Evolutionary conservation across 768 basidiomycete species (phyloP), one percentile per base, ranked within the genome.

Genomic region (Hericium erinaceus): DNA sequence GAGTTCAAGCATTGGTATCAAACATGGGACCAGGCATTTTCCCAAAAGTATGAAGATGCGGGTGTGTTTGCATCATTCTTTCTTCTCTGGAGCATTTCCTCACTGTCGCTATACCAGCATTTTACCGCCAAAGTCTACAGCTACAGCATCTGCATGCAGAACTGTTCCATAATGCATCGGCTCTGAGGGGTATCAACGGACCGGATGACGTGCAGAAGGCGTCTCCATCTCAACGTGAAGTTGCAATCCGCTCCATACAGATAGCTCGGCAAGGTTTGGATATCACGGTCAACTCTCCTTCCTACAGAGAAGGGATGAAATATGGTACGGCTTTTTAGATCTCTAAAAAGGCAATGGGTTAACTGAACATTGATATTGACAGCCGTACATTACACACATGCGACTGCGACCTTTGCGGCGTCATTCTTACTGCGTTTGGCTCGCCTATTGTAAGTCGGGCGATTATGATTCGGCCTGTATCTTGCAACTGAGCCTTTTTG

Each of bases 351-450:
- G 10, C 6, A 18, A 8, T 18, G 2, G 22, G 15, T 37, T 53
- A 10, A 40, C 52, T 44, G 11, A 58, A 52, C 11, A 39, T 46
- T 7, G 49, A 22, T 15, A 9, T 33, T 6, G 33, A 33, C 62
- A 91, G 90, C 92, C 15, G 89, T 93, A n/a, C 86, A 91, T 67
- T 88, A 89, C 65, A 89, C 89, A 13, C 94, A 98, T 67, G 90
- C 91, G 44, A 91, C 92, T 28, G 94, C 94, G 5, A 95, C 94
- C 0, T 98, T 98, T 72, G 82, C 90, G 20, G 94, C 93, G 12
- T 91, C 92, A 3, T 89, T 98, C 70, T 76, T 95, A 58, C 77
- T 98, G 52, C 85, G 94, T 37, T 75, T 97, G 51, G 83, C 86
- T 39, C 83, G 94, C 24, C 77, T 98, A 41, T 95, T 97, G 90